Evolutionary conservation across 225 moss, liverwort and hornwort species (phyloP).

Genomic region (Pseudisothecium myosuroides): DNA sequence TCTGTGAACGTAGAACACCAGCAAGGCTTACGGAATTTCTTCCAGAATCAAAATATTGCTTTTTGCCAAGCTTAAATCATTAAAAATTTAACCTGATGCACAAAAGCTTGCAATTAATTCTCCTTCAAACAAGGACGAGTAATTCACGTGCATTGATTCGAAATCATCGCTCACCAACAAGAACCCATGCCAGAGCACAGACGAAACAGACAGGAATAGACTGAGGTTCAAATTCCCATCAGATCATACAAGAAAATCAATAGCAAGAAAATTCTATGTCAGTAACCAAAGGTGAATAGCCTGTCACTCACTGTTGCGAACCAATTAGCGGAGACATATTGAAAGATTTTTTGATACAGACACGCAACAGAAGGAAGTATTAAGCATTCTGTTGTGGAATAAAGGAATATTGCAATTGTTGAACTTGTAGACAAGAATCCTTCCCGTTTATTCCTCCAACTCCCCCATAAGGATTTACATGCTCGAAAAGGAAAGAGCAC

Average conservation of each 20-base stretch:
- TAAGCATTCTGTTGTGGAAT: neutral
- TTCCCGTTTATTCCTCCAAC: neutral
- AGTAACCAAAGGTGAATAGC: neutral
- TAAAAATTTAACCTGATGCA: neutral
- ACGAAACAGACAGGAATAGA: neutral
- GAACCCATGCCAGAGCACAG: neutral
- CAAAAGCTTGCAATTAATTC: neutral
- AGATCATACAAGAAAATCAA: neutral
- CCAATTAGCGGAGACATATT: neutral
- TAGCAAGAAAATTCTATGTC: neutral
- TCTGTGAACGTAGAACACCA: neutral
- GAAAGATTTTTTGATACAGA: neutral
- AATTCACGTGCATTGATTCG: neutral
- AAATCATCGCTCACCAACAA: neutral
- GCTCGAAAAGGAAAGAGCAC: neutral
- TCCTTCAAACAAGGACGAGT: neutral
- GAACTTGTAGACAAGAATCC: neutral
- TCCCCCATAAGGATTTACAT: neutral
- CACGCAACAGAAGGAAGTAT: neutral
- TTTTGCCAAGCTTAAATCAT: neutral
- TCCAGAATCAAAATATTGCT: neutral
- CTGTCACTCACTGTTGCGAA: neutral
- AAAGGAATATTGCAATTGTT: neutral
- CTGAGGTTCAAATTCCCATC: neutral
- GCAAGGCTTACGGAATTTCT: neutral